Percentiles rank a stretch among this genome's conserved stretches.
Evolutionary conservation across 1,284 basidiomycete species (phyloP).

Genomic region (Termitomyces sp.): DNA sequence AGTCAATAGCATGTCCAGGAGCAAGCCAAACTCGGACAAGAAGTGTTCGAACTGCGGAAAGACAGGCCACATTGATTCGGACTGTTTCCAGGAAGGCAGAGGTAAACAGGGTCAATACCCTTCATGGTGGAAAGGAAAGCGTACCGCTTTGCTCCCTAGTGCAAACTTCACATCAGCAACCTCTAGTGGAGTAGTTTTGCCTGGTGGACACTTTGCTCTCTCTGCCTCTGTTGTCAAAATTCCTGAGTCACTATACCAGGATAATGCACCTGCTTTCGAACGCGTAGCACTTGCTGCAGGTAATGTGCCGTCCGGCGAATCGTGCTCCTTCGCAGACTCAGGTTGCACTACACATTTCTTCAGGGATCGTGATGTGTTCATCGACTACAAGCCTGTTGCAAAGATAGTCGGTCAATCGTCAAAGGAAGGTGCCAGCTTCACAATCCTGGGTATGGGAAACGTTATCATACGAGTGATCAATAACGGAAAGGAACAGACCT

Average conservation of each 20-base stretch:
- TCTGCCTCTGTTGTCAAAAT: neutral
- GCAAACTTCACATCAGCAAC: neutral
- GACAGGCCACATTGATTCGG: neutral
- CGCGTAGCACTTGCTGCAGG: too few relatives aligned
- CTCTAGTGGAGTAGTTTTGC: neutral
- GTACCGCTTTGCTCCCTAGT: neutral
- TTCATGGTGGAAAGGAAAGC: neutral
- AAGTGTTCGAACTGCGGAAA: neutral
- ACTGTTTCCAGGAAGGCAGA: neutral
- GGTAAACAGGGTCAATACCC: neutral
- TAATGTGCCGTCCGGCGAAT: too few relatives aligned
- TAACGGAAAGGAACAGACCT: too few relatives aligned
- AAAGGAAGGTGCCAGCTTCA: too few relatives aligned
- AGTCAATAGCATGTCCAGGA: neutral
- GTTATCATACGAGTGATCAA: too few relatives aligned
- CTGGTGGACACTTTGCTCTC: neutral
- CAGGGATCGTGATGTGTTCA: too few relatives aligned
- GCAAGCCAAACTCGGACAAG: neutral
- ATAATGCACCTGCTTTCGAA: too few relatives aligned
- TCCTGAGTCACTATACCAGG: neutral
- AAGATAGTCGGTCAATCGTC: too few relatives aligned
- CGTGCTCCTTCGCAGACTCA: neutral
- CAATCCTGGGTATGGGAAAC: too few relatives aligned
- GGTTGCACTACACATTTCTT: neutral
- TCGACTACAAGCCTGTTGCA: too few relatives aligned